A percentile compares a stretch with the other conserved stretches of the same genome.
Evolutionary conservation across 495 filamentous ascomycete genomes (phyloP).

Genomic region (Parathielavia appendiculata): DNA sequence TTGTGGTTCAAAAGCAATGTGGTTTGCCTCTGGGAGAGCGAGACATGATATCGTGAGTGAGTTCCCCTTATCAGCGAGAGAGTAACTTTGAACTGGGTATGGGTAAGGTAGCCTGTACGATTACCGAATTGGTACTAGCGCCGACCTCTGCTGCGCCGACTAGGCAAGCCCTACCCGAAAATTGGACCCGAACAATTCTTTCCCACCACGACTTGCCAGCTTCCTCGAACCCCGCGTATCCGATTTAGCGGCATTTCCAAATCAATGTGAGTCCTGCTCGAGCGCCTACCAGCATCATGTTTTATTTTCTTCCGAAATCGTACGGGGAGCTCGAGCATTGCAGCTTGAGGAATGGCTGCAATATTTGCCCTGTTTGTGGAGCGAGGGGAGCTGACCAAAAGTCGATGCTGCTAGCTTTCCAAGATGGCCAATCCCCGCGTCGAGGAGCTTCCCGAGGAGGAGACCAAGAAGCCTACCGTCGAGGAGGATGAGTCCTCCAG

Average conservation of each 20-base stretch:
- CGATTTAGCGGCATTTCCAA: slow-evolving; percentile 26
- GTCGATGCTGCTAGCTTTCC: slow-evolving; percentile 18
- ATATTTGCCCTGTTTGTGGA: slow-evolving; percentile 24
- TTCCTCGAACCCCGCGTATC: slow-evolving; percentile 28
- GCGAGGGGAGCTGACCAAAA: slow-evolving; percentile 26
- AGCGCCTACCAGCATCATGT: neutral
- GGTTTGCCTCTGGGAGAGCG: neutral
- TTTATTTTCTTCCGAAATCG: neutral
- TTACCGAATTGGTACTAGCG: slow-evolving; percentile 26
- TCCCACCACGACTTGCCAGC: slow-evolving; percentile 27
- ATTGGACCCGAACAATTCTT: slow-evolving; percentile 33
- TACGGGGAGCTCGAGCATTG: slow-evolving; percentile 4
- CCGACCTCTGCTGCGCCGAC: slow-evolving; percentile 8
- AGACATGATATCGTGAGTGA: neutral
- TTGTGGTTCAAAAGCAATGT: neutral
- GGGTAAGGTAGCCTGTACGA: neutral
- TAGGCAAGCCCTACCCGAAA: slow-evolving; percentile 34
- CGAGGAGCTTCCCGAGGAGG: slow-evolving; percentile 94
- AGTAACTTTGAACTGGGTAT: neutral
- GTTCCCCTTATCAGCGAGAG: neutral
- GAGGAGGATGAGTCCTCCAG: slow-evolving; percentile 70
- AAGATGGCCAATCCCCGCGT: slow-evolving; percentile 94
- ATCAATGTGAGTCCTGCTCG: slow-evolving; percentile 30
- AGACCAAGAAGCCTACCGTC: slow-evolving; percentile 70
- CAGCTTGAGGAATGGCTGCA: slow-evolving; percentile 8